Evolutionary conservation across 2,329 filamentous ascomycete genomes (phyloP).

Genomic region (Curvularia eragrostidis): DNA sequence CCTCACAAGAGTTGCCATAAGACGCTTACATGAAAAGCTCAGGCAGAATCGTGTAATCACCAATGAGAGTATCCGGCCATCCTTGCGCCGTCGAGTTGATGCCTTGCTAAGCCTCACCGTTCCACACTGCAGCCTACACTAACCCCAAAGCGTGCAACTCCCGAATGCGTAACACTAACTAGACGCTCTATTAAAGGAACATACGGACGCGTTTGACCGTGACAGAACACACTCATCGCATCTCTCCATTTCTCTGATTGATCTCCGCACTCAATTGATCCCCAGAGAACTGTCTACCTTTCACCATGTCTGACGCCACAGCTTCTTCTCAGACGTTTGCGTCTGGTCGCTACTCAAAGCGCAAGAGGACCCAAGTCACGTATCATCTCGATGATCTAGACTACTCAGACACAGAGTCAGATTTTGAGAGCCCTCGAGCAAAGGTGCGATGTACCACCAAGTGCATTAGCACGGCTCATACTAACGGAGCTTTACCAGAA

Average conservation of each 20-base stretch:
- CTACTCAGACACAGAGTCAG: conserved; percentile 28
- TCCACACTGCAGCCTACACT: conserved; percentile 47
- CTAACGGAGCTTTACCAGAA: conserved; percentile 27
- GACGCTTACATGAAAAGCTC: background rate
- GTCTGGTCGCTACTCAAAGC: conserved; percentile 41
- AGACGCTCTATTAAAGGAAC: conserved; percentile 28
- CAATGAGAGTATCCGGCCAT: background rate
- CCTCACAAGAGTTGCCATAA: background rate
- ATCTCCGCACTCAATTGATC: background rate
- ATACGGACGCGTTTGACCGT: conserved; percentile 24
- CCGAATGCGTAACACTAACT: conserved; percentile 21
- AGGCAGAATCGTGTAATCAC: background rate
- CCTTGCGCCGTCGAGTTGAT: conserved; percentile 29
- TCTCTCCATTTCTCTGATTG: background rate
- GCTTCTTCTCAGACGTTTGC: conserved; percentile 20
- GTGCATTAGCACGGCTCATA: background rate
- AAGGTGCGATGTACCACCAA: conserved; percentile 34
- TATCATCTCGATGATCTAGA: conserved; percentile 39
- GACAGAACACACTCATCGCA: background rate
- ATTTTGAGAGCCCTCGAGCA: conserved; percentile 24
- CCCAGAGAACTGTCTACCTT: background rate
- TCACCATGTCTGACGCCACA: conserved; percentile 27
- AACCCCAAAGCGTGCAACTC: conserved; percentile 27
- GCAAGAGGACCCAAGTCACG: conserved; percentile 43
- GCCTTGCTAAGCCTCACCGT: conserved; percentile 37